These are phyloP conservation scores for Kalanchoe fedtschenkoi DNA, from an alignment of 164 flowering plant species.

Conservation along the genomic window DNA sequence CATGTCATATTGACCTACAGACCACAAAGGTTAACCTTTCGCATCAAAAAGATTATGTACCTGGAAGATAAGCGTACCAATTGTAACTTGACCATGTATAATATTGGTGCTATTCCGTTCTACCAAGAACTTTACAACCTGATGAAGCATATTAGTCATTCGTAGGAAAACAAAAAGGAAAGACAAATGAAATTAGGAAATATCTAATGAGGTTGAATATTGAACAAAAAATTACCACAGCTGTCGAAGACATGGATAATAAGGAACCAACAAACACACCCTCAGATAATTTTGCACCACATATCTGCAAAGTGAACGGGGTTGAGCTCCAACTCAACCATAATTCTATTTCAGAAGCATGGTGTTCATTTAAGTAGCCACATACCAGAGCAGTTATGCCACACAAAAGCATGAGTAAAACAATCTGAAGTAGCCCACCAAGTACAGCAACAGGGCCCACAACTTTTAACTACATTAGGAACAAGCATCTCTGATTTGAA, in stretches of 20 bases:
- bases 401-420: slow-evolving; percentile 63
- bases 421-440: slow-evolving; percentile 87
- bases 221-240: slow-evolving; percentile 50
- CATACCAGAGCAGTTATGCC: slow-evolving; percentile 63
- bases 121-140: slow-evolving; percentile 82
- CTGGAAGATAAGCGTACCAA: slow-evolving; percentile 94
- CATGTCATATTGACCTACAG: neutral
- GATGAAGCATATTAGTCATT: slow-evolving; percentile 9
- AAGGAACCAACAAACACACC: slow-evolving; percentile 87
- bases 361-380: neutral
- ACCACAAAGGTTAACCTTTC: neutral
- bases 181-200: neutral
- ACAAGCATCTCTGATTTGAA: slow-evolving; percentile 8
- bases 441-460: slow-evolving; percentile 96
- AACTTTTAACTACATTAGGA: slow-evolving; percentile 61
- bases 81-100: slow-evolving; percentile 91
- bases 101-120: slow-evolving; percentile 55
- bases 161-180: neutral
- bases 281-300: slow-evolving; percentile 89
- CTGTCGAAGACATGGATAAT: slow-evolving; percentile 98
- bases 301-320: slow-evolving; percentile 39
- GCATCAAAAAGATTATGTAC: slow-evolving; percentile 17
- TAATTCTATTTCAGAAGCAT: slow-evolving; percentile 1
- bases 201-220: neutral
- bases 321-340: slow-evolving; percentile 8